Evolutionary conservation across 257 asterid genomes (phyloP), one percentile per base, ranked within the genome.

Genomic region (Scutellaria barbata): DNA sequence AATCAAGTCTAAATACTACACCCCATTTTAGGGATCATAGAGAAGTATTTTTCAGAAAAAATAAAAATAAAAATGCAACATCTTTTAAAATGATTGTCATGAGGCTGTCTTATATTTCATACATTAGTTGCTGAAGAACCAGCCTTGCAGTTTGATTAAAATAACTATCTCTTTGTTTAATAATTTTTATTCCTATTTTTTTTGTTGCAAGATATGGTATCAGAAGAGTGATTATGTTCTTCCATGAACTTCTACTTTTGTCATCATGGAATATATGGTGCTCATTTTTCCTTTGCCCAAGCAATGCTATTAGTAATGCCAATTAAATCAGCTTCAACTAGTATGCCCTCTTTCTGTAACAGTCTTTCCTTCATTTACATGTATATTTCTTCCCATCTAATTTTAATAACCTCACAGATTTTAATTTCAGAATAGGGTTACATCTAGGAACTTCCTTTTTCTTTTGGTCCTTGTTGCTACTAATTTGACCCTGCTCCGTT

Each of bases 221-320:
- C 10, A 25, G 63, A 33, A 60, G 54, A 41, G 12, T 37, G 45
- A 16, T 52, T 22, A 4, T 12, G 47, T 63, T 51, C 52, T 51
- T 62, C 45, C 14, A 4, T 37, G 76, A 57, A 30, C 35, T 11
- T 51, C 52, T 22, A 20, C 58, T 30, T 42, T 8, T 22, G 46
- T 61, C 30, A 45, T 70, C 71, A 39, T 55, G 68, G 58, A 16
- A 10, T 13, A 70, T 50, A 70, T 10, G 17, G 60, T 11, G 10
- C 45, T 35, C 35, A 42, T 17, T 70, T 10, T 57, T 20, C 41
- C 55, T 50, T 65, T 62, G 30, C 52, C 33, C 59, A 41, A 13
- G 8, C 16, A 45, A 60, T 68, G 55, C 53, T 37, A 22, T 71
- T 40, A 42, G 60, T 58, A 63, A 47, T 78, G 75, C 8, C 62